phyloP scores from a whole-genome alignment of 257 asterid species.

The Salvia hispanica region DNA sequence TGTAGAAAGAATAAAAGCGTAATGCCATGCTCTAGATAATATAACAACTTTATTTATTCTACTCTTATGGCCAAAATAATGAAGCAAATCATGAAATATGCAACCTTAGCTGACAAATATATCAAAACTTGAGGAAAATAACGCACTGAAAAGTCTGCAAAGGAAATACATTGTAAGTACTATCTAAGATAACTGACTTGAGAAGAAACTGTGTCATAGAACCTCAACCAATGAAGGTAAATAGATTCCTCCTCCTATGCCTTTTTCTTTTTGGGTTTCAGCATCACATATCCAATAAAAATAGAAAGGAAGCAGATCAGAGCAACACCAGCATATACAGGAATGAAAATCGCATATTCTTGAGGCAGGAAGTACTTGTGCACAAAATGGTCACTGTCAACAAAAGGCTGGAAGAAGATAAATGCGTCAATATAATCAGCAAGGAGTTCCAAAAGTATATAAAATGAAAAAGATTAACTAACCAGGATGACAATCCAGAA shows the following conservation, averaged over 20 bases:
- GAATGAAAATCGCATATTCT: constrained; percentile 70
- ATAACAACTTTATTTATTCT: no score
- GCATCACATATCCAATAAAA: constrained; percentile 81
- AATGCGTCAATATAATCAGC: constrained; percentile 8
- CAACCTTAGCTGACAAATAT: neutral
- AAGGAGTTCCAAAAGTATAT: neutral
- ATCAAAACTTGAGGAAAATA: neutral
- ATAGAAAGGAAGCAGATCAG: constrained; percentile 67
- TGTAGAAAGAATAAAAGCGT: no score
- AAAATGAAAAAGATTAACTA: constrained; percentile 24
- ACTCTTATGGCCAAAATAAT: neutral
- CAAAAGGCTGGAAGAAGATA: constrained; percentile 72
- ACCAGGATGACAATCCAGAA: constrained; percentile 93
- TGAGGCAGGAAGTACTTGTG: constrained; percentile 92
- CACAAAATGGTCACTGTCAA: constrained; percentile 77
- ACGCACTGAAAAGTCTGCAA: neutral
- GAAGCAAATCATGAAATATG: neutral
- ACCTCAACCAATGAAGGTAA: neutral
- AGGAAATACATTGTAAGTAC: neutral
- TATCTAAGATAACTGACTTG: neutral
- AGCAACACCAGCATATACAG: constrained; percentile 62
- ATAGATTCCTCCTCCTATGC: constrained; percentile 41
- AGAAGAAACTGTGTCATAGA: neutral
- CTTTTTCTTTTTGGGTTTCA: constrained; percentile 83
- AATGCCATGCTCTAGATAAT: no score